Base-by-base conservation (phyloP, 306 rosid species). In the Quercus mongolica region DNA sequence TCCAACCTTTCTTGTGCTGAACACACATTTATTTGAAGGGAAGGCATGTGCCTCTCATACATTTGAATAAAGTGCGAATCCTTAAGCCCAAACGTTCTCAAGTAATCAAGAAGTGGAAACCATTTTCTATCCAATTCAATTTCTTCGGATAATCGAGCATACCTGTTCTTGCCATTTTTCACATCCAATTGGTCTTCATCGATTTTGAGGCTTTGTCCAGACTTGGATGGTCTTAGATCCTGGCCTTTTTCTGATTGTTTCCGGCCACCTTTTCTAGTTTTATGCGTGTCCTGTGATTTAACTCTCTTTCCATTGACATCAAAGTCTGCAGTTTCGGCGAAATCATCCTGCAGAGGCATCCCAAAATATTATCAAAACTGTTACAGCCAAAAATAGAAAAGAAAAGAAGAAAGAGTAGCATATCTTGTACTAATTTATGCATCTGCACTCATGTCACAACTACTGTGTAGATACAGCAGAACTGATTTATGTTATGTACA, bases 1-100 rank as follows among this genome's bases (percentile, higher is more conserved):
- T 93, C 98, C 78, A 95, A 83, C 85, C 97, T 89, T 82, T 95
- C 99, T 82, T 83, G 89, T 30, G 97, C 99, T 4, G 98, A 90
- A 79, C 85, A 79, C 15, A 88, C 92, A 77, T 91, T 95, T 61
- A 93, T 91, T 86, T 91, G 98, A 84, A 95, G 94, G 14, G 97
- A 89, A 56, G 97, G 89, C 98, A 87, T 90, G 87, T 89, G 98
- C 82, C 98, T 91, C 85, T 87, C 94, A 25, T 93, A 95, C 85
- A 95, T 95, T 84, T 95, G 98, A 80, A 95, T 56, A 62, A 95
- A 93, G 83, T 95, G 96, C n/a, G 96, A 93, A 74, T 95, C 98
- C 86, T 88, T 93, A 31, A 95, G 90, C 83, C 94, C 99, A 87
- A 89, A 95, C 23, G 96, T 88, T 83, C 89, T 84, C 18, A 95